Evolutionary conservation across 306 rosid genomes (phyloP), one percentile per base, ranked within the genome.

Genomic region (Fragaria iinumae): DNA sequence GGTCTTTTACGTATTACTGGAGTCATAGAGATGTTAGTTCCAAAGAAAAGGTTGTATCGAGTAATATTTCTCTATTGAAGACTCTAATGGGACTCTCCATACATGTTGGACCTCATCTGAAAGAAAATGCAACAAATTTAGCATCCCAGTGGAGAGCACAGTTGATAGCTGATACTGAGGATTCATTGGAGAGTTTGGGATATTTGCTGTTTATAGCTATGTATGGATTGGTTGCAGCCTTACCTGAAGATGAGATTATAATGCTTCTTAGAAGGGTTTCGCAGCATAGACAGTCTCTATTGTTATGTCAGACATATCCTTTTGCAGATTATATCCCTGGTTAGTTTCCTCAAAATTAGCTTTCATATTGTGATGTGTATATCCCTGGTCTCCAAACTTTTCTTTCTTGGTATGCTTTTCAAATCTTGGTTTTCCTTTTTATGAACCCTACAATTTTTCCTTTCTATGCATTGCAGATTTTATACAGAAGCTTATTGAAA

Each of bases 61-160:
- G 63, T 21, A 77, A 68, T 72, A 73, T 81, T 3, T 41, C 72
- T 67, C 60, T 80, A 67, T 11, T 57, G 64, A 57, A 57, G 64
- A n/a, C 10, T 21, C 79, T 89, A 47, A 78, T 36, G 81, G 55
- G 62, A 76, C 75, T 83, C 59, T 85, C 91, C 14, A 81, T 88
- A 47, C 21, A 29, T 18, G 72, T 89, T 80, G 66, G 67, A 69
- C 80, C 87, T 3, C 81, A 77, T 36, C 80, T 83, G 57, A 80
- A 80, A 74, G 84, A 85, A 21, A 80, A 75, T 76, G 93, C 93
- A 41, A 47, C 67, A 79, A 80, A 82, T 60, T 67, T 89, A 14
- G 89, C 89, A 55, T 23, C 73, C 67, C 73, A 72, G 29, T 76
- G 87, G 87, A 85, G 80, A 80, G 76, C 73, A 6, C 69, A 67